Conservation (phyloP, 176 grass and related monocot genomes). For the Eragrostis nindensis region DNA sequence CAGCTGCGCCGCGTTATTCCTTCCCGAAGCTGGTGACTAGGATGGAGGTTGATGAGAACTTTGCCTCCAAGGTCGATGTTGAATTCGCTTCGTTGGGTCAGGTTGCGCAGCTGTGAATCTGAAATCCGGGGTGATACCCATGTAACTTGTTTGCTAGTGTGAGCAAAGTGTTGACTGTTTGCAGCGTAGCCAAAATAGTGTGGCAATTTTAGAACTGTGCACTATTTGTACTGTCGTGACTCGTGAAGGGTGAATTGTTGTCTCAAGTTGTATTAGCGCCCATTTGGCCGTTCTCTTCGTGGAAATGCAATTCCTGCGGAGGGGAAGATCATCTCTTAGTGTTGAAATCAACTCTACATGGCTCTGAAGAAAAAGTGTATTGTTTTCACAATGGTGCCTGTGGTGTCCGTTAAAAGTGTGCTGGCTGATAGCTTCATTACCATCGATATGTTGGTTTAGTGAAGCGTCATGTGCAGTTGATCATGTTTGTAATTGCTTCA, state of each 20-base stretch:
- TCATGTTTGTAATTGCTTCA: too few relatives aligned
- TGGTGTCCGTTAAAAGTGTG: too few relatives aligned
- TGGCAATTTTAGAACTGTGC: neutral
- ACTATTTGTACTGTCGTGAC: neutral
- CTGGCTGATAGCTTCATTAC: too few relatives aligned
- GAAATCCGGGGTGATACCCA: neutral
- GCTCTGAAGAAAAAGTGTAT: too few relatives aligned
- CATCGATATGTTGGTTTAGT: too few relatives aligned
- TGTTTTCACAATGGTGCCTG: too few relatives aligned
- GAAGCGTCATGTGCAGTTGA: too few relatives aligned
- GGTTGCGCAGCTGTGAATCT: constrained; percentile 59
- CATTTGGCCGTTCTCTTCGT: neutral
- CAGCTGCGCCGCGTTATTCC: constrained; percentile 23
- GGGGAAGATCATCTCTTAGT: too few relatives aligned
- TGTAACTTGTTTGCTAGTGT: constrained; percentile 7
- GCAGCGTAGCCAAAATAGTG: neutral
- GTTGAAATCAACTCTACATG: too few relatives aligned
- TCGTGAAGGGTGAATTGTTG: neutral
- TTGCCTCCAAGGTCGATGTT: constrained; percentile 29
- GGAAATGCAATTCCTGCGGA: too few relatives aligned
- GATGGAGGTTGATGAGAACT: constrained; percentile 49
- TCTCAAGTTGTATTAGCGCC: neutral
- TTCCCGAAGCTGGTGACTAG: constrained; percentile 43
- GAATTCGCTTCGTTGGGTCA: constrained; percentile 56
- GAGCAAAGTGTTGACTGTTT: constrained; percentile 25